Percentiles rank a stretch among this genome's conserved stretches.
phyloP scores from a whole-genome alignment of 805 yeast genomes.

The Yarrowia sp. region DNA sequence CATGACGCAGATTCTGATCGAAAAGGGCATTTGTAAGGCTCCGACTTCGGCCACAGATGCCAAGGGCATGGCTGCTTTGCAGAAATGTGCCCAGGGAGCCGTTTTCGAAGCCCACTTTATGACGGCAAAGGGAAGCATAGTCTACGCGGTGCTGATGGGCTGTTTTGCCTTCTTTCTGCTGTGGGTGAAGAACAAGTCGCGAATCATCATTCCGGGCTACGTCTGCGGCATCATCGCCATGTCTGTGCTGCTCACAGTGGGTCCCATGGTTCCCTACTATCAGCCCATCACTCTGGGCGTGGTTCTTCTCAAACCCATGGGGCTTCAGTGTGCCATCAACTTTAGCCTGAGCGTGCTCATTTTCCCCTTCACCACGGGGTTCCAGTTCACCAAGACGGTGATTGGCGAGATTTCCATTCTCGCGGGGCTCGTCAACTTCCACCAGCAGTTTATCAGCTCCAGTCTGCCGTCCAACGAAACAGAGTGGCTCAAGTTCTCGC shows the following conservation, averaged over 20 bases:
- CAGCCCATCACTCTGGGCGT: not conserved
- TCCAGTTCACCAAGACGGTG: slow-evolving; percentile 7
- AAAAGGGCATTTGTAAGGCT: slow-evolving; percentile 7
- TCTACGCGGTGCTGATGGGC: slow-evolving; percentile 10
- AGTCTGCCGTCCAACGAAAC: not conserved
- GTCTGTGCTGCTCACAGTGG: not conserved
- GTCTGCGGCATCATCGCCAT: slow-evolving; percentile 10
- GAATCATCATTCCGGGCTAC: slow-evolving; percentile 10
- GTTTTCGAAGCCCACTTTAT: slow-evolving; percentile 11
- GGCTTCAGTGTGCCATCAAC: slow-evolving; percentile 6
- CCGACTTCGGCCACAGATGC: slow-evolving; percentile 4
- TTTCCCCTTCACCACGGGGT: slow-evolving; percentile 10
- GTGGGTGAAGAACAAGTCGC: slow-evolving; percentile 20
- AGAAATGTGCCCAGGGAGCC: not conserved
- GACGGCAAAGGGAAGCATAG: slow-evolving; percentile 6
- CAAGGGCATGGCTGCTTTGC: not conserved
- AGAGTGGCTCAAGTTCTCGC: slow-evolving; percentile 11
- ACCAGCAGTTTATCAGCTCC: not conserved
- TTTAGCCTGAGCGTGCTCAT: not conserved
- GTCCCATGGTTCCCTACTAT: slow-evolving; percentile 5
- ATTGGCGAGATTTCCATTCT: not conserved
- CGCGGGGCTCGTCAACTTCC: not conserved
- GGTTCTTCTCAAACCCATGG: slow-evolving; percentile 3
- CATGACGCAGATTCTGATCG: not conserved
- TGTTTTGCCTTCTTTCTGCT: slow-evolving; percentile 1